Conservation (phyloP, 1,284 basidiomycete genomes). For the Pseudozyma sp. region DNA sequence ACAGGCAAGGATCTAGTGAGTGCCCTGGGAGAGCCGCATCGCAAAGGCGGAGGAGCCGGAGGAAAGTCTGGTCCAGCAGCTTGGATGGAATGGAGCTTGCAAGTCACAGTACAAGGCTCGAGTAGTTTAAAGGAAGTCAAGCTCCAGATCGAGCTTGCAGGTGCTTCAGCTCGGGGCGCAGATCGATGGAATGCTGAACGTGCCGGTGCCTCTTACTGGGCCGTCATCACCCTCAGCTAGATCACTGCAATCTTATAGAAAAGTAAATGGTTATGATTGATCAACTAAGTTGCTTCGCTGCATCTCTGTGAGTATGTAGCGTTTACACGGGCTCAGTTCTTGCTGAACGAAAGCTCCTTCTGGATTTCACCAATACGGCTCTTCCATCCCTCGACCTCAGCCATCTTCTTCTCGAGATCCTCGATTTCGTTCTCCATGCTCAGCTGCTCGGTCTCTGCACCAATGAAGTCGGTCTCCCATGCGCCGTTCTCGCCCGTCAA, state of each 20-base stretch:
- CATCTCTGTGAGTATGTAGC: no score
- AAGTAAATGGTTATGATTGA: not conserved
- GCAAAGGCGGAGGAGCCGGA: constrained; percentile 40
- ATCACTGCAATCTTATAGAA: not conserved
- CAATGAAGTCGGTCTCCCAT: constrained; percentile 80
- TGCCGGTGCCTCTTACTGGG: constrained; percentile 26
- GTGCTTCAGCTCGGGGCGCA: constrained; percentile 29
- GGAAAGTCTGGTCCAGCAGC: constrained; percentile 35
- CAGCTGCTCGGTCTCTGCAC: constrained; percentile 79
- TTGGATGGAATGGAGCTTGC: constrained; percentile 47
- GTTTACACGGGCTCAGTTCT: constrained; percentile 18
- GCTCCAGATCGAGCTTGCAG: constrained; percentile 31
- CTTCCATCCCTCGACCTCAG: constrained; percentile 70
- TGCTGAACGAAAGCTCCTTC: constrained; percentile 69
- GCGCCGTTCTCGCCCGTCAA: constrained; percentile 76
- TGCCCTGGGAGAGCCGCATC: constrained; percentile 32
- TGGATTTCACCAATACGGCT: constrained; percentile 69
- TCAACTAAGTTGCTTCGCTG: not conserved
- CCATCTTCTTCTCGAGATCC: constrained; percentile 68
- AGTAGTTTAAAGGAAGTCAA: not conserved
- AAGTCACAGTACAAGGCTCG: not conserved
- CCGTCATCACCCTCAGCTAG: constrained; percentile 35
- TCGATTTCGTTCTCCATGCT: constrained; percentile 72
- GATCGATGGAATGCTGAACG: constrained; percentile 47
- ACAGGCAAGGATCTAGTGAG: constrained; percentile 36